phyloP scores from a whole-genome alignment of 345 rosid species.

The Brassica juncea region DNA sequence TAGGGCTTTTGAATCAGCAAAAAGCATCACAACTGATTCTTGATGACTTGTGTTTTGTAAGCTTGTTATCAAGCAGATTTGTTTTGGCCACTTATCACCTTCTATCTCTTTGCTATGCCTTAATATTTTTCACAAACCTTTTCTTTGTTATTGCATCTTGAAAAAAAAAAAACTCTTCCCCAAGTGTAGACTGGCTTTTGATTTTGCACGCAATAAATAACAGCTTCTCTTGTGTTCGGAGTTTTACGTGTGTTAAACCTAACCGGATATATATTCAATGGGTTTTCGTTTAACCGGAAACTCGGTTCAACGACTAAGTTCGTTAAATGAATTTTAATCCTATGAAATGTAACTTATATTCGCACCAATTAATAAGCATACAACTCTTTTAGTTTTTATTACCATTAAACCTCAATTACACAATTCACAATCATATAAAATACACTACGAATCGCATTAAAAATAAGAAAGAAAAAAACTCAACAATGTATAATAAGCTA shows the following conservation, averaged over 20 bases:
- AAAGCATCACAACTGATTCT: slow-evolving; percentile 23
- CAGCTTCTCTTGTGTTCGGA: not conserved
- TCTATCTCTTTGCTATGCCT: not conserved
- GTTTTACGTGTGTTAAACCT: not conserved
- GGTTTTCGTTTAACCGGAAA: not conserved
- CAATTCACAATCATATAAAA: not conserved
- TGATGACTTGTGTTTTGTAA: slow-evolving; percentile 24
- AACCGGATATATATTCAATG: slow-evolving; percentile 1
- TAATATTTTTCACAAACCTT: not conserved
- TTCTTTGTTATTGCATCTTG: not conserved
- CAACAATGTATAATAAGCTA: not conserved
- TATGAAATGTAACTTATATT: not conserved
- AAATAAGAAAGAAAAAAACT: not conserved
- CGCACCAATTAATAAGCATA: not conserved
- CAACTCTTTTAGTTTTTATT: not conserved
- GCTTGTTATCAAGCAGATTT: slow-evolving; percentile 9
- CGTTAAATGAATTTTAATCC: not conserved
- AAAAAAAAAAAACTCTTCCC: not conserved
- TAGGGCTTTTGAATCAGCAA: slow-evolving; percentile 32
- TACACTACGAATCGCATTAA: slow-evolving; percentile 1
- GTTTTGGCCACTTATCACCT: not conserved
- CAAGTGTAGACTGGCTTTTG: slow-evolving; percentile 6
- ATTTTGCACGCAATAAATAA: not conserved
- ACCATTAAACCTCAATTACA: not conserved
- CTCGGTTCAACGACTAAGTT: not conserved